Evolutionary conservation across 495 filamentous ascomycete genomes (phyloP).

Genomic region (Tricharina praecox): DNA sequence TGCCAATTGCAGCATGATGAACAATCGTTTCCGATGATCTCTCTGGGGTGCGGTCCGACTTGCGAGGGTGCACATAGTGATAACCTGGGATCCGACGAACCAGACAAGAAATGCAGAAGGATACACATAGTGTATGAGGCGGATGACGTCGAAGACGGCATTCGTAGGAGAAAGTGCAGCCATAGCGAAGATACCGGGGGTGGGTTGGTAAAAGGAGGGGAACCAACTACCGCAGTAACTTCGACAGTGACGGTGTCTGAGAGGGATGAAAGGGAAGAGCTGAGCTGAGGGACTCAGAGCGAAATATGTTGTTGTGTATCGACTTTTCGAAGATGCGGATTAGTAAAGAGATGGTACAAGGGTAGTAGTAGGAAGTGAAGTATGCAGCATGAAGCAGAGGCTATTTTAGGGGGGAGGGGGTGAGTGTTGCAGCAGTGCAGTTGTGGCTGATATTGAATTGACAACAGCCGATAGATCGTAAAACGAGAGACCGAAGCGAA

Average conservation of each 20-base stretch:
- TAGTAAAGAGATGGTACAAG: constrained; percentile 1
- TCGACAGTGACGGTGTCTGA: too few relatives aligned
- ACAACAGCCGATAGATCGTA: neutral
- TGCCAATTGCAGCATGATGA: constrained; percentile 34
- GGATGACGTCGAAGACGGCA: neutral
- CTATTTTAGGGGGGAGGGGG: neutral
- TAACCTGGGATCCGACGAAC: constrained; percentile 35
- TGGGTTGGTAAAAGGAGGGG: neutral
- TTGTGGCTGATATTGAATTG: neutral
- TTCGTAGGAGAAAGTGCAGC: neutral
- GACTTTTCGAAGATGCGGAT: neutral
- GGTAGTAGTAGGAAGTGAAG: neutral
- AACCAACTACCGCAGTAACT: too few relatives aligned
- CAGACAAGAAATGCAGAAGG: constrained; percentile 39
- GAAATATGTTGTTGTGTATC: neutral
- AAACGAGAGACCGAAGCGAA: neutral
- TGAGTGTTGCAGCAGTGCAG: neutral
- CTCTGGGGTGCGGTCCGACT: constrained; percentile 28
- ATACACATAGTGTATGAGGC: constrained; percentile 34
- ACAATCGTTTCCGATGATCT: constrained; percentile 32
- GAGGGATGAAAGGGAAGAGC: too few relatives aligned
- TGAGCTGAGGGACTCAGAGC: too few relatives aligned
- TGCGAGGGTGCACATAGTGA: constrained; percentile 41
- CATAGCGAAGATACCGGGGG: neutral
- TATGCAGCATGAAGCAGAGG: neutral